Evolutionary conservation across 176 grass and related monocot species (phyloP).

Genomic region (Oryza punctata): DNA sequence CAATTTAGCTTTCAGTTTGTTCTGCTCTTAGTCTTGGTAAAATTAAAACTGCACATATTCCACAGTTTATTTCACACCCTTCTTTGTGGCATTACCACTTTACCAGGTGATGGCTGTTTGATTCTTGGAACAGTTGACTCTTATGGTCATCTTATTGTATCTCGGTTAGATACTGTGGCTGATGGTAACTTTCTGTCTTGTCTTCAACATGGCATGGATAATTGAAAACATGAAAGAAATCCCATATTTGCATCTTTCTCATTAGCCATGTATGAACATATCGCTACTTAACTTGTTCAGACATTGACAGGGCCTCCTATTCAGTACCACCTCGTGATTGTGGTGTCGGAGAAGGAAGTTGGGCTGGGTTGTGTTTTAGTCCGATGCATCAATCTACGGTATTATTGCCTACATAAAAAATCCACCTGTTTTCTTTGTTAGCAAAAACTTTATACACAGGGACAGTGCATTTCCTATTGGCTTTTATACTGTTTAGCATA

Average conservation of each 20-base stretch:
- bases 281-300: conserved; percentile 56
- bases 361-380: conserved; percentile 85
- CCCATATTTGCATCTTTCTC: not conserved
- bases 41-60: not conserved
- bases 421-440: not conserved
- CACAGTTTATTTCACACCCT: not conserved
- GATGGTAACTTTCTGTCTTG: conserved; percentile 70
- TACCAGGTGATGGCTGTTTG: conserved; percentile 73
- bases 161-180: conserved; percentile 53
- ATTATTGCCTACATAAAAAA: conserved; percentile 15
- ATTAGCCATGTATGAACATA: not conserved
- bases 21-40: not conserved
- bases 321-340: conserved; percentile 78
- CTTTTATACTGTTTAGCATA: conserved; percentile 21
- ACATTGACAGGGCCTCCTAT: conserved; percentile 80
- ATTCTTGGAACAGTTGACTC: conserved; percentile 86
- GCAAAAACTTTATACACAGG: not conserved
- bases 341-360: conserved; percentile 87
- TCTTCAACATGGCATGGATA: conserved; percentile 10
- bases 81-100: not conserved
- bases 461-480: conserved; percentile 1
- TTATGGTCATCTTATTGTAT: conserved; percentile 89
- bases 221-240: not conserved
- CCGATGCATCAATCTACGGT: conserved; percentile 68
- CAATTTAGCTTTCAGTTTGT: not conserved